Evolutionary conservation across 495 filamentous ascomycete genomes (phyloP), one percentile per base, ranked within the genome.

Genomic region (Aspergillus indologenus): DNA sequence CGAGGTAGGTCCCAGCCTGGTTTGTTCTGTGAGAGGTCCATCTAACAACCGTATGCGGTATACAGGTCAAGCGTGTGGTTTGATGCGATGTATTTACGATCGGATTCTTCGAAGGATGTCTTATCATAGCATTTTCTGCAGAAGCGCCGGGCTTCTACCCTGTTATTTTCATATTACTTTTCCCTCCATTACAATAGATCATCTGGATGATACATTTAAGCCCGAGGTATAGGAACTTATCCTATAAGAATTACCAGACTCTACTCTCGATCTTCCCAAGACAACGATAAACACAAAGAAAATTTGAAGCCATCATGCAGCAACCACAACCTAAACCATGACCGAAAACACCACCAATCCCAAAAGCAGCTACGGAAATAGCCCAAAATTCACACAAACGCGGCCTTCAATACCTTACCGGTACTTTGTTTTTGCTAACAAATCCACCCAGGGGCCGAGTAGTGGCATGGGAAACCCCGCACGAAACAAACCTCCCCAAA

Each of bases 41-140:
- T 47, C 59, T 62, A 49, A 69, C 48, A 20, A 45, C 47, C 22
- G 0, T 15, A 46, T 20, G 34, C 34, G 34, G 34, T 40, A 15
- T 54, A 40, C 53, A 77, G 75, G 75, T 77, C 63, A 77, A 77
- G 70, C 75, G 75, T 31, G 75, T 77, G 52, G 75, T 77, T 61
- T 77, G 62, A 71, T 64, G 53, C 63, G 29, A 45, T 49, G 44
- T 58, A 61, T 22, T 53, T 26, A 48, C 24, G 54, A 53, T 57
- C 24, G 53, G 50, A 34, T 17, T 53, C 31, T 59, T 45, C 20
- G 22, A 26, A 24, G 34, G 53, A 12, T 42, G 12, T 53, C 44
- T 31, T n/a, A 49, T 21, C 24, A n/a, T 40, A 48, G 42, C 40
- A 53, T 56, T 40, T 23, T 12, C 11, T 6, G 34, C 34, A 40